Evolutionary conservation across 768 basidiomycete species (phyloP).

Genomic region (Lentinula sp.): DNA sequence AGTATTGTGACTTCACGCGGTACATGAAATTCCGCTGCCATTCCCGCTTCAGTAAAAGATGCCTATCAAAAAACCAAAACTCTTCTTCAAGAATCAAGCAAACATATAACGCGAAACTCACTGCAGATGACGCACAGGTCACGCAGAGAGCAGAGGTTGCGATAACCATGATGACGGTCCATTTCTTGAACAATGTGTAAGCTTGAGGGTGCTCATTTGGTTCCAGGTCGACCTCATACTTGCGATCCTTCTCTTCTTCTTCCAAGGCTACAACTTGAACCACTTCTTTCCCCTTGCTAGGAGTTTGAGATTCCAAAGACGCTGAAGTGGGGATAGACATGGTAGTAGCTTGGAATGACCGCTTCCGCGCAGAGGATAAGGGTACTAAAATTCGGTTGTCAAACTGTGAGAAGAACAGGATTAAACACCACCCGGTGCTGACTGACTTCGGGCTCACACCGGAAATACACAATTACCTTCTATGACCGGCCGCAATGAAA

Average conservation of each 20-base stretch:
- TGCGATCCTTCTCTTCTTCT: neutral
- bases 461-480: neutral
- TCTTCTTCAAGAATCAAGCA: neutral
- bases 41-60: constrained; percentile 54
- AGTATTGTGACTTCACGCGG: constrained; percentile 42
- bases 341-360: neutral
- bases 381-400: too few species aligned
- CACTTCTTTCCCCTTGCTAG: neutral
- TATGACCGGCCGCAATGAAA: neutral
- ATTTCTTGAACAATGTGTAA: constrained; percentile 34
- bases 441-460: neutral
- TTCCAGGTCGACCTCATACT: constrained; percentile 26
- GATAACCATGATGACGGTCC: constrained; percentile 41
- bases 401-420: too few species aligned
- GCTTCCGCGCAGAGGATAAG: neutral
- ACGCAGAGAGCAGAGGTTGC: constrained; percentile 42
- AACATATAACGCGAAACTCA: constrained; percentile 21
- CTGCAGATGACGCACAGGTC: constrained; percentile 52
- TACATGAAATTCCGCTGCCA: constrained; percentile 44
- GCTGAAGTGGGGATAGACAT: neutral
- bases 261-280: neutral
- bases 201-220: constrained; percentile 35
- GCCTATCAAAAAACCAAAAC: constrained; percentile 28
- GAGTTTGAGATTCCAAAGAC: neutral
- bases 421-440: neutral